Percentiles rank a stretch among this genome's conserved stretches.
phyloP scores from a whole-genome alignment of 331 rosid genomes.

The Prunus yedoensis region DNA sequence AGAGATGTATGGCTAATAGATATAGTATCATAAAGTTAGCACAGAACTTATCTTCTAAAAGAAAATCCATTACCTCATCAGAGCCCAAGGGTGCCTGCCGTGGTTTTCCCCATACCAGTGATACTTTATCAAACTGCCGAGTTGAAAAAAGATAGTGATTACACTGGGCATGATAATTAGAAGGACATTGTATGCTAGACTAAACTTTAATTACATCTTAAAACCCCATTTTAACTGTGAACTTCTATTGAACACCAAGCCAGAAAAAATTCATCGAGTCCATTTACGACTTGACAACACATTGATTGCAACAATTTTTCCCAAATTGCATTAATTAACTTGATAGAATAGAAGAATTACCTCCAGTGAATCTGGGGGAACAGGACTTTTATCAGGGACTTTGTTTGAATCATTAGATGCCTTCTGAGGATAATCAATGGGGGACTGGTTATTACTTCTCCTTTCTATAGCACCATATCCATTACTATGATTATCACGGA shows the following conservation, averaged over 20 bases:
- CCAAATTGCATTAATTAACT: not conserved
- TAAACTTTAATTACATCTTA: not conserved
- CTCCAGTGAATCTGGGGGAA: slow-evolving; percentile 61
- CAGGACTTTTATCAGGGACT: slow-evolving; percentile 39
- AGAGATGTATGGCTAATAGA: slow-evolving; percentile 1
- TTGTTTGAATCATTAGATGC: slow-evolving; percentile 40
- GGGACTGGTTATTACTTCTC: slow-evolving; percentile 47
- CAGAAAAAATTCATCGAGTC: not conserved
- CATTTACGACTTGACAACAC: not conserved
- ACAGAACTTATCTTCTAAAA: not conserved
- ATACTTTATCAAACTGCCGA: slow-evolving; percentile 68
- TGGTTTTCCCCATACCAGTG: slow-evolving; percentile 94
- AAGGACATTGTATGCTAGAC: not conserved
- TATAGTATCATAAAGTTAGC: not conserved
- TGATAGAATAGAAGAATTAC: slow-evolving; percentile 38
- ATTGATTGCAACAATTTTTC: not conserved
- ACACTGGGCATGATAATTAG: not conserved
- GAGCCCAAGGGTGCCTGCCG: slow-evolving; percentile 76
- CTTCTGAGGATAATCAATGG: slow-evolving; percentile 47
- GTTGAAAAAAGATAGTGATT: not conserved
- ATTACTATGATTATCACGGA: slow-evolving; percentile 69
- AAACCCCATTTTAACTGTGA: not conserved
- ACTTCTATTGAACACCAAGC: not conserved
- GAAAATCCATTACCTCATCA: slow-evolving; percentile 60
- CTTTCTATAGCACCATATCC: slow-evolving; percentile 58